Evolutionary conservation across 1,139 yeast genomes (phyloP).

Genomic region (Sugiyamaella pinicola): DNA sequence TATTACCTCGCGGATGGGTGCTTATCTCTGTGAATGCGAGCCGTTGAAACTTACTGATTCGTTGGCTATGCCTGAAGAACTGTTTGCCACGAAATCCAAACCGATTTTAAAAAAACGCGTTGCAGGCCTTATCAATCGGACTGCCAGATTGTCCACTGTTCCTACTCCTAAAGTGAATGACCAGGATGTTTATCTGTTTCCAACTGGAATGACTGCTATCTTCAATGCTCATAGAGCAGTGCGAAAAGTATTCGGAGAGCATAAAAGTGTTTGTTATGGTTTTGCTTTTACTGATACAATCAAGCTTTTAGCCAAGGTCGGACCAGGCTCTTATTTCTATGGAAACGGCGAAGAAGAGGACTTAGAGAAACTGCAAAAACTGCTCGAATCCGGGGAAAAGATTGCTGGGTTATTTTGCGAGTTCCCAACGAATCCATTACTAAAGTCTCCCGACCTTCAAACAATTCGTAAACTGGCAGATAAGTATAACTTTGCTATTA

Average conservation of each 20-base stretch:
- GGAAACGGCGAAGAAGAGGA: constrained; percentile 83
- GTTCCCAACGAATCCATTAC: constrained; percentile 89
- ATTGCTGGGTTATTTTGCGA: constrained; percentile 81
- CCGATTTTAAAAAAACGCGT: constrained; percentile 71
- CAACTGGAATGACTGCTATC: constrained; percentile 92
- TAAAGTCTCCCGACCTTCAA: constrained; percentile 76
- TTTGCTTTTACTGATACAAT: constrained; percentile 94
- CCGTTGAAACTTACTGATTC: background rate
- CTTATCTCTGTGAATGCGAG: constrained; percentile 4
- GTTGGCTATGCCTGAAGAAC: background rate
- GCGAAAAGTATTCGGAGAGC: constrained; percentile 43
- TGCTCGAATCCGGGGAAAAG: constrained; percentile 62
- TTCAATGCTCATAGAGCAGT: constrained; percentile 77
- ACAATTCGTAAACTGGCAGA: constrained; percentile 67
- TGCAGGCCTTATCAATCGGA: constrained; percentile 62
- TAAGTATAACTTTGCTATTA: constrained; percentile 70
- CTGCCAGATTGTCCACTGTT: constrained; percentile 25
- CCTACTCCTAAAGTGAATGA: constrained; percentile 47
- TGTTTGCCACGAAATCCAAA: constrained; percentile 73
- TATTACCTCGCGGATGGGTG: constrained; percentile 57
- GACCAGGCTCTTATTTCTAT: constrained; percentile 75
- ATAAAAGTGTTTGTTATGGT: constrained; percentile 86
- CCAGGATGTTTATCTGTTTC: constrained; percentile 77
- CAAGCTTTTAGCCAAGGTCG: constrained; percentile 82
- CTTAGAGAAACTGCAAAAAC: constrained; percentile 63